Evolutionary conservation across 495 filamentous ascomycete genomes (phyloP), one percentile per base, ranked within the genome.

Genomic region (Podospora pseudoanserina): DNA sequence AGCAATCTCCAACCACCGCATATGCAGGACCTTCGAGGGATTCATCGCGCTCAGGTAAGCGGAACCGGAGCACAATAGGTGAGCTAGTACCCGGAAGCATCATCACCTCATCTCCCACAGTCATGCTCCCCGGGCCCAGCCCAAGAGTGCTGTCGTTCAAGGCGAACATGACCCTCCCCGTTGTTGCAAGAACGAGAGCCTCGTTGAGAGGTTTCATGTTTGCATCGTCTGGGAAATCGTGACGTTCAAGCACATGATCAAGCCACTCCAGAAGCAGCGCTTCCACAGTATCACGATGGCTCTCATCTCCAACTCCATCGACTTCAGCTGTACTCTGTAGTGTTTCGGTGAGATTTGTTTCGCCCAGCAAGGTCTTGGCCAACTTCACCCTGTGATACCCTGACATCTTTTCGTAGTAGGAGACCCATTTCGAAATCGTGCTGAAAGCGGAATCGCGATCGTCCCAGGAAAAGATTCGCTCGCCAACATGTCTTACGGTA

Each of bases 121-220:
- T 27, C 65, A 60, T 66, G 55, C 65, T 66, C 6, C 54, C 65
- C 3, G 65, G 65, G 11, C 65, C 65, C 18, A 66, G 32, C 15
- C 65, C 65, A 27, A 60, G 44, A 9, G 15, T 57, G n/a, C 56
- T 18, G 27, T 66, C 65, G 3, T 4, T 2, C 15, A 55, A 16
- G 5, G 16, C 11, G 19, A 66, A 66, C 54, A 60, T 34, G 18
- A 44, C 56, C 26, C 65, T 53, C 3, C 65, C 65, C 55, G 34
- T 53, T 18, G 65, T 66, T 4, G 56, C 56, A 0, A 58, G 6
- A 58, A 58, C 11, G 6, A 58, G n/a, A 20, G 56, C 56, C 16
- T 58, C 56, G n/a, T 58, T 27, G 5, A 19, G n/a, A 4, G 56
- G 56, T n/a, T 18, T 20, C 56, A 58, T 58, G 3, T 20, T 27